Evolutionary conservation across 83 land plant genomes (phyloP), one percentile per base, ranked within the genome.

Genomic region (Picea abies): DNA sequence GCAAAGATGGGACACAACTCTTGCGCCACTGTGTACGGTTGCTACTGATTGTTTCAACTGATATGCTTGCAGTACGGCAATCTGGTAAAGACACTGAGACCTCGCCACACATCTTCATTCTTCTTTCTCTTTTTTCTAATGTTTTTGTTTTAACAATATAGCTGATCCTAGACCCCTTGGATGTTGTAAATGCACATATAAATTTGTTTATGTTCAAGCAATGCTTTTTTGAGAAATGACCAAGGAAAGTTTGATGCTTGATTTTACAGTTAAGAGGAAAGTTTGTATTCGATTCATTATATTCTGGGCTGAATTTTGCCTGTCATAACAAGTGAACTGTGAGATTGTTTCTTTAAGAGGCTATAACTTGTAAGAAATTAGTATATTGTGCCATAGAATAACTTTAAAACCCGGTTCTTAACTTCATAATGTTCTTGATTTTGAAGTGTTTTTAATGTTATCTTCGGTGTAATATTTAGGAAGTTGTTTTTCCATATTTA

Each of bases 1-100:
- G 99, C 35, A 97, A 95, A 79, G 95, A 97, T 90, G 94, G 92
- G 64, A 95, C 98, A 75, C 98, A 97, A 79, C 93, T 97, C 25
- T 82, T 97, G 80, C 93, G 98, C 10, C 99, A 95, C 71, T 97
- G 98, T 94, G 97, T 97, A 76, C 98, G 98, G 56, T 77, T 97
- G 82, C 94, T 97, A 79, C 92, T 96, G 68, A 90, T 86, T 60
- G 96, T 97, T n/a, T 97, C 97, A 75, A 97, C 94, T 37, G 95
- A 97, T 86, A 69, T 97, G 64, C 82, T 88, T 49, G 90, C 98
- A 64, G 93, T 97, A 19, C 99, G 99, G 11, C 90, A 89, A 60
- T 97, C 99, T 85, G 98, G 99, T 97, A 90, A 69, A n/a, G 11
- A 3, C 29, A 41, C 71, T 47, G 22, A 12, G 70, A 81, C 39